Base-by-base conservation (phyloP, 306 rosid genomes). In the Crotalaria pallida region DNA sequence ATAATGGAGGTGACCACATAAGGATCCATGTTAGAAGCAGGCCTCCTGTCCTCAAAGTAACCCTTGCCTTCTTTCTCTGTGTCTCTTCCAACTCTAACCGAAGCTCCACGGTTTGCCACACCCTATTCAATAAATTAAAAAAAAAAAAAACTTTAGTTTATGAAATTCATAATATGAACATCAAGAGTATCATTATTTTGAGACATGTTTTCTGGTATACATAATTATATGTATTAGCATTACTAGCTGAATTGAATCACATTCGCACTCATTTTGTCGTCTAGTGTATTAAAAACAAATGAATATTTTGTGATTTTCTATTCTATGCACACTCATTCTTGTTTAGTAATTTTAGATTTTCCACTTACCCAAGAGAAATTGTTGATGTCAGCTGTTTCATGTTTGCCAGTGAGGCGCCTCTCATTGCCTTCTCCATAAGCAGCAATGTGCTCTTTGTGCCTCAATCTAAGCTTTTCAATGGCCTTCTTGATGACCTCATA, bases 1-100 rank as follows among this genome's bases (percentile, higher is more conserved):
- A 88, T 80, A 88, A 86, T 67, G 63, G 96, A 88, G 47, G 96
- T 86, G 18, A 88, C 96, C 2, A 88, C 82, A 61, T 88, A 88
- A 0, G 96, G 96, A 67, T 88, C 91, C 96, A 88, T 88, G 55
- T 86, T 88, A 29, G 91, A 88, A 33, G 96, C 81, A 2, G 96
- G 96, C 89, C 96, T 88, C 73, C 96, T 73, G 50, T 88, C 96
- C 71, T 88, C 89, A 67, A 88, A 88, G 70, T 88, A 88, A 4
- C 91, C 96, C 79, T 84, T 86, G 0, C 86, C 96, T 0, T 53
- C 57, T 51, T 80, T 69, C 79, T 88, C 91, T 2, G 91, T 88
- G 31, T 86, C 95, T 38, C 96, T 86, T 15, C 91, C 96, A 67
- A 86, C 86, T 72, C 96, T 80, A 43, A 88, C 22, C 0, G 96